These are phyloP conservation scores for Viridothelium virens DNA, from an alignment of 495 filamentous ascomycete species.

Conservation along the genomic window DNA sequence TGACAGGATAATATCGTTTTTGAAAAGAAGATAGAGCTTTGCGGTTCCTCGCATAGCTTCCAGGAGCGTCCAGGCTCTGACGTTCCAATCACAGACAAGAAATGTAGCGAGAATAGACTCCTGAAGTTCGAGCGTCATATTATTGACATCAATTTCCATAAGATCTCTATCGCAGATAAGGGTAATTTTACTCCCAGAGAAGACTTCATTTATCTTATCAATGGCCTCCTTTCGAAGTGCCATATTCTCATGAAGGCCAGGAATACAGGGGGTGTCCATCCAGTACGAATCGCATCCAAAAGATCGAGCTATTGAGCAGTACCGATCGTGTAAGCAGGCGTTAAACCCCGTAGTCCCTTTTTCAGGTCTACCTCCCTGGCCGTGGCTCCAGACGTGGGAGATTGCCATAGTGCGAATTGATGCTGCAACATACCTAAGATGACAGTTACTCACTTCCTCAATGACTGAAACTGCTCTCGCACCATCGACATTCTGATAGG, in stretches of 20 bases:
- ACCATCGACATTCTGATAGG: not conserved
- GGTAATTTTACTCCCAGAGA: constrained; percentile 21
- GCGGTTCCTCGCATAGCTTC: constrained; percentile 25
- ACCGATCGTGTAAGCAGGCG: constrained; percentile 25
- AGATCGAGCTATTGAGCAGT: constrained; percentile 16
- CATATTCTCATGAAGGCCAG: constrained; percentile 15
- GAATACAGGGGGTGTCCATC: constrained; percentile 31
- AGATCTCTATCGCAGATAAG: constrained; percentile 28
- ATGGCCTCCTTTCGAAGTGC: constrained; percentile 25
- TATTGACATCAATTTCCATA: constrained; percentile 21
- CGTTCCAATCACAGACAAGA: constrained; percentile 30
- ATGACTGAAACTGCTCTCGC: not conserved
- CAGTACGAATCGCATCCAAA: constrained; percentile 27
- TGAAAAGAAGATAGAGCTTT: constrained; percentile 24
- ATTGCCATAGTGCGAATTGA: not conserved
- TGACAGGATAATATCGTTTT: constrained; percentile 20
- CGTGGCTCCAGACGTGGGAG: not conserved
- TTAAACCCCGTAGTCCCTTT: constrained; percentile 21
- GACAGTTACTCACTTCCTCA: not conserved
- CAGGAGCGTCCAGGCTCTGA: constrained; percentile 28
- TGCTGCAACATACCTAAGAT: not conserved
- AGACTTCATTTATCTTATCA: constrained; percentile 25
- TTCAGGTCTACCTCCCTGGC: not conserved
- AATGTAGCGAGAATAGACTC: constrained; percentile 23
- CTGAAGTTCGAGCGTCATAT: not conserved